Evolutionary conservation across 148 eudicot species (phyloP).

Genomic region (Oxyria digyna): DNA sequence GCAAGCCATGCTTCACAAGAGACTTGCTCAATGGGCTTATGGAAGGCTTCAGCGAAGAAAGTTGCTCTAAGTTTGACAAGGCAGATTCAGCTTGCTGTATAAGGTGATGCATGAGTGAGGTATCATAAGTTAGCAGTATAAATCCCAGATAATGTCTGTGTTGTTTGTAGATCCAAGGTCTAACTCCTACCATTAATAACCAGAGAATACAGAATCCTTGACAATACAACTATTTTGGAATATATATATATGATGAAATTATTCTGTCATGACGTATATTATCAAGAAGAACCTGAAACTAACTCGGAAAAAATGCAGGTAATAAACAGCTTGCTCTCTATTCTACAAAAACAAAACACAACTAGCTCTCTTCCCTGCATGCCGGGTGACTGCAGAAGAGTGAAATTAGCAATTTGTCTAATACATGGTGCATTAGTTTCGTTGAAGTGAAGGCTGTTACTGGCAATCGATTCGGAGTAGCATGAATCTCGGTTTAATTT

Average conservation of each 20-base stretch:
- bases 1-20: constrained; percentile 48
- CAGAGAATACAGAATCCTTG: background rate
- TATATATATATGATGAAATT: background rate
- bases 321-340: no score
- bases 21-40: constrained; percentile 28
- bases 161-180: background rate
- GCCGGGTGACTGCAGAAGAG: background rate
- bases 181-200: background rate
- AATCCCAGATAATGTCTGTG: background rate
- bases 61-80: constrained; percentile 45
- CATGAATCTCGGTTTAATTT: background rate
- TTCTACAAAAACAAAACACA: no score
- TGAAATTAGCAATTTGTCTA: background rate
- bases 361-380: background rate
- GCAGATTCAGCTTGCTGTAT: constrained; percentile 61
- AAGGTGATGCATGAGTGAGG: constrained; percentile 2
- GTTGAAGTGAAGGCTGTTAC: background rate
- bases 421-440: background rate
- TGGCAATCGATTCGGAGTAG: background rate
- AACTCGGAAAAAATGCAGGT: background rate
- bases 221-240: background rate
- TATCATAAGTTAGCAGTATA: background rate
- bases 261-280: background rate
- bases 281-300: background rate
- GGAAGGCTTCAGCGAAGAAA: constrained; percentile 20